Evolutionary conservation across 164 flowering plant species (phyloP).

Genomic region (Vitis labrusca): DNA sequence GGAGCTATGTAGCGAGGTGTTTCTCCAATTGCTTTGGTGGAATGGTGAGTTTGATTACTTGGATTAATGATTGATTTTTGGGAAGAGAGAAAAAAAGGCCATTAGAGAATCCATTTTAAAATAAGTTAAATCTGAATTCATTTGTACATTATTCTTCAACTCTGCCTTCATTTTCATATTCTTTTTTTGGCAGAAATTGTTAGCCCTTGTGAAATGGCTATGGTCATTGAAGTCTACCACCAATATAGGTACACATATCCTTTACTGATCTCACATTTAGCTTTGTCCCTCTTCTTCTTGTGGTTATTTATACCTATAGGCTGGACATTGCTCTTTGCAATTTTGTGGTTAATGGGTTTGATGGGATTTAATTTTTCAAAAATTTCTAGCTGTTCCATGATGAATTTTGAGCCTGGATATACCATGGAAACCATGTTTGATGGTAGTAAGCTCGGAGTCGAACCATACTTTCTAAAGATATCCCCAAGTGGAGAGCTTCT

Average conservation of each 20-base stretch:
- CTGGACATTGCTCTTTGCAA: constrained; percentile 7
- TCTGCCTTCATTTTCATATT: not conserved
- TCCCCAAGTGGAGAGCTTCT: constrained; percentile 55
- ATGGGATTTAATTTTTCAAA: constrained; percentile 27
- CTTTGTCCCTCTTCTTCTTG: not conserved
- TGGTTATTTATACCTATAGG: no score
- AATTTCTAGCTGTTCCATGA: constrained; percentile 46
- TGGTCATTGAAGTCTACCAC: constrained; percentile 52
- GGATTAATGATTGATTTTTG: no score
- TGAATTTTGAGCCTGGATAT: constrained; percentile 73
- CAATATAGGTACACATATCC: constrained; percentile 33
- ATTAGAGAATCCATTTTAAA: no score
- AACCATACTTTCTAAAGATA: constrained; percentile 49
- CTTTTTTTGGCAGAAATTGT: constrained; percentile 38
- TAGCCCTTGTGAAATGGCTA: constrained; percentile 49
- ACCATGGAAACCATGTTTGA: constrained; percentile 67
- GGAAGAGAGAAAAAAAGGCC: no score
- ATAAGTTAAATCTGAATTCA: no score
- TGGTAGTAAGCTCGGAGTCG: constrained; percentile 65
- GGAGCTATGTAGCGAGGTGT: no score
- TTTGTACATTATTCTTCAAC: no score
- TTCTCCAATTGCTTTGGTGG: no score
- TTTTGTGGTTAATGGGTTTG: constrained; percentile 9
- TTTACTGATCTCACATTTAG: constrained; percentile 8
- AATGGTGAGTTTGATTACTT: no score